Evolutionary conservation across 768 basidiomycete species (phyloP).

Genomic region (Erythrobasidium yunnanense): DNA sequence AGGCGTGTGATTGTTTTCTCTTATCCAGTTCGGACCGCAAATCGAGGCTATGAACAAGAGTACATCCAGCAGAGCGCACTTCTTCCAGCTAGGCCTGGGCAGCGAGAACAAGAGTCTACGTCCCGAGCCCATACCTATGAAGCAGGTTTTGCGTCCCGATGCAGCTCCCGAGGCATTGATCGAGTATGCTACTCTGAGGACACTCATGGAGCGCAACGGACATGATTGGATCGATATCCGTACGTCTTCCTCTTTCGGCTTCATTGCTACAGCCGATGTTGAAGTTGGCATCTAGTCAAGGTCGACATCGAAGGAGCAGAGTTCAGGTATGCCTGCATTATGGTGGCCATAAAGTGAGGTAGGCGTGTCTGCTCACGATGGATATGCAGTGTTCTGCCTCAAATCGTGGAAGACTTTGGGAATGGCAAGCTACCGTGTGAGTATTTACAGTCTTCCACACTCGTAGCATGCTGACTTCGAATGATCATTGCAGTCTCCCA

Average conservation of each 20-base stretch:
- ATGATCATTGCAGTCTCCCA: conserved; percentile 41
- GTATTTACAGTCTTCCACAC: not conserved
- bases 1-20: no score
- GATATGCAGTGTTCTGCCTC: conserved; percentile 39
- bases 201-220: conserved; percentile 56
- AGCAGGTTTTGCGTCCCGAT: no score
- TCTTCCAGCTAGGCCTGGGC: conserved; percentile 44
- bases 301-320: conserved; percentile 63
- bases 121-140: no score
- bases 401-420: conserved; percentile 47
- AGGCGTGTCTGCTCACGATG: not conserved
- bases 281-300: conserved; percentile 36
- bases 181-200: conserved; percentile 57
- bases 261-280: not conserved
- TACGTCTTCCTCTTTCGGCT: not conserved
- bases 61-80: conserved; percentile 44
- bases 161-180: no score
- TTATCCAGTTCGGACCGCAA: conserved; percentile 33
- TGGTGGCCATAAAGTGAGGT: not conserved
- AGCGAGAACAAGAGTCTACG: conserved; percentile 45
- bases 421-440: conserved; percentile 53
- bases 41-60: conserved; percentile 35
- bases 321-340: conserved; percentile 46
- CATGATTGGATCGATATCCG: conserved; percentile 58
- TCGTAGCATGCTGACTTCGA: not conserved